Evolutionary conservation across 768 basidiomycete species (phyloP).

Genomic region (Auriculariales sp.): DNA sequence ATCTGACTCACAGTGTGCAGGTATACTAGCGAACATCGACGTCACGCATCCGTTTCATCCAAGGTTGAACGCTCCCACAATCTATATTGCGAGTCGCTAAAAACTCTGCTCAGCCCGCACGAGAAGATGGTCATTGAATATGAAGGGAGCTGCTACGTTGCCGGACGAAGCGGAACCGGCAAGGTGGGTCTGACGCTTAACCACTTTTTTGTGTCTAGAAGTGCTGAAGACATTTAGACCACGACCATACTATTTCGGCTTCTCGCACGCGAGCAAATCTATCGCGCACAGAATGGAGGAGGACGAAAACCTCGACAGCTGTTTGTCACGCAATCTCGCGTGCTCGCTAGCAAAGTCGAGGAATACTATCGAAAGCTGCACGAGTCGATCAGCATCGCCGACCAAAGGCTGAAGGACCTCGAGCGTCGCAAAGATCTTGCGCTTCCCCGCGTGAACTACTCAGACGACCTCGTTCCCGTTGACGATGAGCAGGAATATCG

Average conservation of each 20-base stretch:
- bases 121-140: conserved; percentile 48
- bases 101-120: conserved; percentile 16
- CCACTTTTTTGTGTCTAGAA: conserved; percentile 25
- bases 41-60: conserved; percentile 18
- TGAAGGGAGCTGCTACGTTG: conserved; percentile 60
- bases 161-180: conserved; percentile 88
- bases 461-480: conserved; percentile 19
- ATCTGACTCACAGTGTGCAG: conserved; percentile 19
- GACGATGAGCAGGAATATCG: conserved; percentile 30
- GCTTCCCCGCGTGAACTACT: conserved; percentile 5
- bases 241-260: conserved; percentile 70
- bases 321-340: conserved; percentile 56
- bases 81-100: neutral
- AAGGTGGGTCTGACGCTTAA: too few relatives aligned
- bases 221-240: too few relatives aligned
- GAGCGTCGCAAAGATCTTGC: neutral
- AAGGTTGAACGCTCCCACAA: conserved; percentile 12
- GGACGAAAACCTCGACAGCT: conserved; percentile 43
- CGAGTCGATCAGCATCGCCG: conserved; percentile 25
- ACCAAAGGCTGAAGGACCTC: conserved; percentile 25
- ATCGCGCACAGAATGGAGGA: conserved; percentile 21
- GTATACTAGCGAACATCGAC: conserved; percentile 37
- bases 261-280: conserved; percentile 48
- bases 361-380: conserved; percentile 46
- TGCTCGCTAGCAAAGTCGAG: conserved; percentile 55